phyloP scores from a whole-genome alignment of 2,329 filamentous ascomycete species.

The Xylariales sp. region DNA sequence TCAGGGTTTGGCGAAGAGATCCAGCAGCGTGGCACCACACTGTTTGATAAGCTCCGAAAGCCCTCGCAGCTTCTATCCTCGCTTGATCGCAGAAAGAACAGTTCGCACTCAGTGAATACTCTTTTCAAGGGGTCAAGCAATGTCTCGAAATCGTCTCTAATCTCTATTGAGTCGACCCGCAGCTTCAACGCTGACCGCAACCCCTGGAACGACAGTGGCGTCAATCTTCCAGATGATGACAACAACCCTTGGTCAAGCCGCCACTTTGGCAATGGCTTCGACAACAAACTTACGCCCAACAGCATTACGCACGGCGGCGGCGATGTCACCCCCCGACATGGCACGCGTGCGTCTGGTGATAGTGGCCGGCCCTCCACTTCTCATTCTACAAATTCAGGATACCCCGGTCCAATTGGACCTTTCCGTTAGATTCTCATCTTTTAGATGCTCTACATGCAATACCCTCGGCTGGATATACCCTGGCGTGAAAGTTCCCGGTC shows the following conservation, averaged over 20 bases:
- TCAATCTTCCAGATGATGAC: slow-evolving; percentile 89
- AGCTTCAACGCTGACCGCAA: slow-evolving; percentile 89
- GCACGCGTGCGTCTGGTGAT: slow-evolving; percentile 78
- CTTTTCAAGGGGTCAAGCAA: slow-evolving; percentile 92
- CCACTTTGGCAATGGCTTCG: slow-evolving; percentile 60
- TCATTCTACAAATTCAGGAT: slow-evolving; percentile 93
- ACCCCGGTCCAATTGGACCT: slow-evolving; percentile 87
- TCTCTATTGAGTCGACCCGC: slow-evolving; percentile 91
- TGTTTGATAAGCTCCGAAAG: slow-evolving; percentile 91
- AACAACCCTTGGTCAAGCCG: slow-evolving; percentile 57
- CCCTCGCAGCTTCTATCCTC: slow-evolving; percentile 81
- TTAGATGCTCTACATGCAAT: slow-evolving; percentile 49
- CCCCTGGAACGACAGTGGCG: slow-evolving; percentile 96
- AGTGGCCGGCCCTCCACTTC: slow-evolving; percentile 90
- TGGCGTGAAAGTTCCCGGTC: slow-evolving; percentile 55
- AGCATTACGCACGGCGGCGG: slow-evolving; percentile 66
- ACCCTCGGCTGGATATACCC: slow-evolving; percentile 62
- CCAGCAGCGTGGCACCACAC: slow-evolving; percentile 70
- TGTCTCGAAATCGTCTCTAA: slow-evolving; percentile 89
- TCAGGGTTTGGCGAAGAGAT: slow-evolving; percentile 78
- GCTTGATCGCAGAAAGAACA: slow-evolving; percentile 91
- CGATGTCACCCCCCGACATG: slow-evolving; percentile 79
- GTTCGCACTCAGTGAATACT: slow-evolving; percentile 76
- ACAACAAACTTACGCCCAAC: slow-evolving; percentile 55
- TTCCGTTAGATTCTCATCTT: slow-evolving; percentile 67